Percentiles rank a stretch among this genome's conserved stretches.
Conservation (phyloP, 176 grass and related monocot genomes). For the Puccinellia tenuiflora region DNA sequence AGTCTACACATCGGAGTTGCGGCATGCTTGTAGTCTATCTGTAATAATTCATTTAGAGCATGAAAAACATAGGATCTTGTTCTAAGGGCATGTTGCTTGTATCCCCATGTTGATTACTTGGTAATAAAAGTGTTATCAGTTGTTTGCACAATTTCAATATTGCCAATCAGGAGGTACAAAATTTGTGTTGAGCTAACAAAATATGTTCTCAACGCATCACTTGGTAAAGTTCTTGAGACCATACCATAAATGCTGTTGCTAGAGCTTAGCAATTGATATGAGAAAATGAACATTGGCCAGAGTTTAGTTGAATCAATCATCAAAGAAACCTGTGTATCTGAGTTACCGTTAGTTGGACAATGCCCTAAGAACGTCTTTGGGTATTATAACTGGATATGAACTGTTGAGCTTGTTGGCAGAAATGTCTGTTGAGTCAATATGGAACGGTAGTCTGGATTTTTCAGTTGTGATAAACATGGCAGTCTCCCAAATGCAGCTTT, state of each 20-base stretch:
- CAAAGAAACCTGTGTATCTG: neutral
- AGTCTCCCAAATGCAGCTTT: neutral
- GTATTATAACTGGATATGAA: neutral
- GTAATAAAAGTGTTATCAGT: neutral
- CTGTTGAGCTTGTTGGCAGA: neutral
- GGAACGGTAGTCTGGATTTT: neutral
- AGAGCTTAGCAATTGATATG: neutral
- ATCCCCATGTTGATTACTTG: neutral
- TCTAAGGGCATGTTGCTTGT: neutral
- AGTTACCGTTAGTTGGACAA: neutral
- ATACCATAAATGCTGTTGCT: neutral
- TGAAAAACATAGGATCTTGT: neutral
- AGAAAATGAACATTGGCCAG: neutral
- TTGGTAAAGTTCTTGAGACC: neutral
- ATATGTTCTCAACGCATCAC: neutral
- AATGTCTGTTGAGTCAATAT: neutral
- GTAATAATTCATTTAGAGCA: constrained; percentile 1
- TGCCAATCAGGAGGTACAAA: neutral
- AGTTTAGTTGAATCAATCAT: neutral
- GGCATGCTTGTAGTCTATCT: constrained; percentile 15
- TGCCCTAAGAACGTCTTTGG: neutral
- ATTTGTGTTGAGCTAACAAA: neutral
- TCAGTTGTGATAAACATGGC: neutral
- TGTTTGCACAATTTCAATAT: neutral
- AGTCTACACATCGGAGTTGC: neutral